Percentiles rank a stretch among this genome's conserved stretches.
Conservation (phyloP, 2,329 filamentous ascomycete species). For the Phaeosphaeria sp. region DNA sequence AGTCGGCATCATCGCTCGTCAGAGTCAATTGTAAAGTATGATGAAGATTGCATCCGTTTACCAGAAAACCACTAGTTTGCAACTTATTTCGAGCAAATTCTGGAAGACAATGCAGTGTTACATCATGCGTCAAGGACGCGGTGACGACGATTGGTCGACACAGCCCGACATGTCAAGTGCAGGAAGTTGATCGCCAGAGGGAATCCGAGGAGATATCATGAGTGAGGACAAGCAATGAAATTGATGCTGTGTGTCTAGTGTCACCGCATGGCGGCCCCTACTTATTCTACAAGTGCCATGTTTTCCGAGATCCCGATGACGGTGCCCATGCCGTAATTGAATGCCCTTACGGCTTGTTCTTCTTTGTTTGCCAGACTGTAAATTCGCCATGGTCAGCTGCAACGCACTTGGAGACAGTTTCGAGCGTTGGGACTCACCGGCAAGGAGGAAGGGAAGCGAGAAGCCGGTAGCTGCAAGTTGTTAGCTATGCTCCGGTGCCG, state of each 20-base stretch:
- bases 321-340: slow-evolving; percentile 16
- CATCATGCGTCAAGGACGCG: not conserved
- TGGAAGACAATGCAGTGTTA: not conserved
- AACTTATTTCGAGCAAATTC: not conserved
- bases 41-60: not conserved
- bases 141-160: not conserved
- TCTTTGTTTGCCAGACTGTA: slow-evolving; percentile 72
- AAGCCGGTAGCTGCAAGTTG: slow-evolving; percentile 62
- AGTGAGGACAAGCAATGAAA: slow-evolving; percentile 40
- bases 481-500: slow-evolving; percentile 44
- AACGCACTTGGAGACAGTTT: not conserved
- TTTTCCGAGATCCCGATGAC: slow-evolving; percentile 22
- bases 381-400: slow-evolving; percentile 23
- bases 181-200: not conserved
- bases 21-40: not conserved
- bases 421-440: slow-evolving; percentile 58
- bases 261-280: slow-evolving; percentile 34
- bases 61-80: not conserved
- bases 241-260: slow-evolving; percentile 46
- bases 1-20: slow-evolving; percentile 1
- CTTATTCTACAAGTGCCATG: slow-evolving; percentile 42
- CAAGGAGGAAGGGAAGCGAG: slow-evolving; percentile 66
- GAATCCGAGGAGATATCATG: slow-evolving; percentile 1
- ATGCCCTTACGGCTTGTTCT: slow-evolving; percentile 57
- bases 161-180: not conserved